These are phyloP conservation scores for Byssochlamys sp. DNA, from an alignment of 2,329 filamentous ascomycete genomes.

Conservation along the genomic window DNA sequence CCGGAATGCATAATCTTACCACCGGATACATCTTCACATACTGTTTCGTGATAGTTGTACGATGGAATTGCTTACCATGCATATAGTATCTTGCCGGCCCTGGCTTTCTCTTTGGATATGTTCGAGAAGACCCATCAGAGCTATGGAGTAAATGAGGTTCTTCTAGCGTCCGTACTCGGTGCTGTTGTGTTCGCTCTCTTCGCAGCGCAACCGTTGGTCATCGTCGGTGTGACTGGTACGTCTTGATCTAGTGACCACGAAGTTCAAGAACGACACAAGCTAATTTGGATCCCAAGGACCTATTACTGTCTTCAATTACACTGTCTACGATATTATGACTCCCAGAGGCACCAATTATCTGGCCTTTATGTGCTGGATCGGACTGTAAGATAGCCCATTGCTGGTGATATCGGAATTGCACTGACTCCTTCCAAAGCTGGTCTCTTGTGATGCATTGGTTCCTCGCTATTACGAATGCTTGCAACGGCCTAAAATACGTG, in stretches of 20 bases:
- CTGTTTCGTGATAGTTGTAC: neutral
- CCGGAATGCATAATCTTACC: neutral
- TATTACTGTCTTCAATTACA: slow-evolving; percentile 90
- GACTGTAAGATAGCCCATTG: slow-evolving; percentile 48
- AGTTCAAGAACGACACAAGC: slow-evolving; percentile 1
- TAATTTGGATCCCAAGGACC: slow-evolving; percentile 44
- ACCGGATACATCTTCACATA: neutral
- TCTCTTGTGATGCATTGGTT: slow-evolving; percentile 75
- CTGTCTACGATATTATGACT: slow-evolving; percentile 78
- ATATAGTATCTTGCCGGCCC: slow-evolving; percentile 67
- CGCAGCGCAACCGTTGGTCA: slow-evolving; percentile 75
- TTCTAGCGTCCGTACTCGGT: slow-evolving; percentile 75
- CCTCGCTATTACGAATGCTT: slow-evolving; percentile 73
- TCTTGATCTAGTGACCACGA: neutral
- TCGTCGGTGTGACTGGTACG: slow-evolving; percentile 74
- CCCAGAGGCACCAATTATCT: slow-evolving; percentile 72
- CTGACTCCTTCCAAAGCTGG: slow-evolving; percentile 47
- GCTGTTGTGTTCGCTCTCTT: slow-evolving; percentile 71
- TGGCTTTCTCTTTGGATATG: slow-evolving; percentile 89
- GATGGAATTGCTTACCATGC: slow-evolving; percentile 7
- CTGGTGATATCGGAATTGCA: neutral
- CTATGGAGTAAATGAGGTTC: slow-evolving; percentile 82
- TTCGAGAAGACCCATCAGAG: slow-evolving; percentile 76
- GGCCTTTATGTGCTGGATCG: slow-evolving; percentile 86
- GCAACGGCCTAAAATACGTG: slow-evolving; percentile 79